Percentiles rank a stretch among this genome's conserved stretches.
Evolutionary conservation across 139 green algal species (phyloP).

Genomic region (Yamagishiella unicocca): DNA sequence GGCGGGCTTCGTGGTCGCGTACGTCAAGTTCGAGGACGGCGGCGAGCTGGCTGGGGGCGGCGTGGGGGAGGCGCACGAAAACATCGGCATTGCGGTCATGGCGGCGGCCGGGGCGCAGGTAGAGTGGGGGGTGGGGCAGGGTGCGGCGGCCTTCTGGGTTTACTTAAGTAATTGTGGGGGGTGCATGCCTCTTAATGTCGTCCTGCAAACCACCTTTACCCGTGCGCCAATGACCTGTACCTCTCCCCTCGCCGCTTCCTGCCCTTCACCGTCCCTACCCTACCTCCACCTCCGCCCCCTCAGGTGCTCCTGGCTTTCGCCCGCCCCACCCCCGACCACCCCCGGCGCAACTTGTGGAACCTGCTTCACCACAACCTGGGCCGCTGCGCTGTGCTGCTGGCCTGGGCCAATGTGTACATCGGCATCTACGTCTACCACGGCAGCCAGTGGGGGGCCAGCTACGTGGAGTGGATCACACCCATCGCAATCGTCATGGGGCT

Average conservation of each 20-base stretch:
- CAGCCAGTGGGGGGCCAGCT: not conserved
- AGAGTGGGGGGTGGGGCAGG: no score
- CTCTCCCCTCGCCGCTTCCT: no score
- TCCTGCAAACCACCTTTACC: no score
- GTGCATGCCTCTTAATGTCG: no score
- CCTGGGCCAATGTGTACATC: constrained; percentile 37
- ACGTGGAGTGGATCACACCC: constrained; percentile 3
- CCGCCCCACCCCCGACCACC: not conserved
- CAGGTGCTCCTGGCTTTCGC: not conserved
- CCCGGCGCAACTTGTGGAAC: not conserved
- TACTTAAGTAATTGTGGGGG: no score
- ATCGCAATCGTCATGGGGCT: constrained; percentile 15
- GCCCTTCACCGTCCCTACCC: no score
- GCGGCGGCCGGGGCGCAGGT: constrained; percentile 18
- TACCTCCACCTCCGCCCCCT: no score
- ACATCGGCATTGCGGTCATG: constrained; percentile 38
- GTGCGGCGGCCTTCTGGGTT: no score
- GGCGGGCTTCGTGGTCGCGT: constrained; percentile 35
- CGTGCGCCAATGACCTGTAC: no score
- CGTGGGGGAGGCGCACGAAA: constrained; percentile 7
- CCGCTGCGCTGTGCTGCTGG: not conserved
- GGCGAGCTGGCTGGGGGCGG: not conserved
- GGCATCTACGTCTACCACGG: constrained; percentile 30
- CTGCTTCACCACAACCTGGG: constrained; percentile 34
- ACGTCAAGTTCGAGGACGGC: constrained; percentile 4